Evolutionary conservation across 2,329 filamentous ascomycete genomes (phyloP).

Genomic region (Furcasterigmium furcatum): DNA sequence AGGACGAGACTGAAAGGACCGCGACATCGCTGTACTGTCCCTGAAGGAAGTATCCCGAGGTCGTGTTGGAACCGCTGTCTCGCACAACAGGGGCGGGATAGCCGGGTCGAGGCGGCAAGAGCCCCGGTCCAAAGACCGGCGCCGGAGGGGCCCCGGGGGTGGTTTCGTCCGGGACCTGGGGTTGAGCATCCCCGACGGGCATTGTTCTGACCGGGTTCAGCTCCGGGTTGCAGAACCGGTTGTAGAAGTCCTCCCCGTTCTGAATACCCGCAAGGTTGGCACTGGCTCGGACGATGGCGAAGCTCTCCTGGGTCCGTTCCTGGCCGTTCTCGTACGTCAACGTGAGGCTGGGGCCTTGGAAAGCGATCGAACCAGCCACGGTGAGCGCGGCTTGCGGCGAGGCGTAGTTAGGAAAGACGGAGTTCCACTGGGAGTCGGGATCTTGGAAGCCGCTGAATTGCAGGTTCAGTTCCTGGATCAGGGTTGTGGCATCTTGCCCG

Average conservation of each 20-base stretch:
- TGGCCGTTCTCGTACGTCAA: constrained; percentile 28
- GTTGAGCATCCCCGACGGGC: not conserved
- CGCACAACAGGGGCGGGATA: constrained; percentile 26
- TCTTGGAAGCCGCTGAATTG: constrained; percentile 48
- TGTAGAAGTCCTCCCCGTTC: constrained; percentile 31
- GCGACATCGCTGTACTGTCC: constrained; percentile 29
- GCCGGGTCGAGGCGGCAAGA: constrained; percentile 1
- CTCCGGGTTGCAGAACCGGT: constrained; percentile 26
- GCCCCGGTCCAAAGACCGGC: not conserved
- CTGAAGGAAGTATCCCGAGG: constrained; percentile 29
- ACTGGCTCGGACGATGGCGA: constrained; percentile 15
- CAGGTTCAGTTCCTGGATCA: constrained; percentile 42
- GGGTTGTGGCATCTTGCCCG: constrained; percentile 47
- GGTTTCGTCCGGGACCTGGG: not conserved
- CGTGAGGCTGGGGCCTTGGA: constrained; percentile 22
- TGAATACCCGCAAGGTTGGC: constrained; percentile 24
- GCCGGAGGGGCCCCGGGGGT: not conserved
- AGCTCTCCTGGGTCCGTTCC: constrained; percentile 20
- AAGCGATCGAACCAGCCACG: constrained; percentile 20
- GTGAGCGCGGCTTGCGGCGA: constrained; percentile 12
- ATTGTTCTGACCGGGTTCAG: not conserved
- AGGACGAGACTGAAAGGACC: constrained; percentile 22
- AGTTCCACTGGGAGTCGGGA: constrained; percentile 50
- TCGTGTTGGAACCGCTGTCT: constrained; percentile 20
- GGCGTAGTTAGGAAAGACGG: constrained; percentile 22